These are phyloP conservation scores for Aspergillus luchuensis DNA, from an alignment of 2,329 filamentous ascomycete species.

Conservation along the genomic window DNA sequence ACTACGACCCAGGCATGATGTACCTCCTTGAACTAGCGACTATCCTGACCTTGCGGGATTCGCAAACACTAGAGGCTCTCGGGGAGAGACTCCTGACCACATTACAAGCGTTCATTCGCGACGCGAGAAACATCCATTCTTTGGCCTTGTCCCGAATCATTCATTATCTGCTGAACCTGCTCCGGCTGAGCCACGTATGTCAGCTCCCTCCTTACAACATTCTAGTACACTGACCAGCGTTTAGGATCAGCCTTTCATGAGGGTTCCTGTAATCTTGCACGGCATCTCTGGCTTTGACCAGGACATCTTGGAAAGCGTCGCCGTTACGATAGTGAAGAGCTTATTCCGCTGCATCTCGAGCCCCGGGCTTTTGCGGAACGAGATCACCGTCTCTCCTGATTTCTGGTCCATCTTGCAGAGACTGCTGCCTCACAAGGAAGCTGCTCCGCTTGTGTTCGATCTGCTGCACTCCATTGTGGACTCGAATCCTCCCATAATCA, in stretches of 20 bases:
- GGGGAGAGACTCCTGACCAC: constrained; percentile 79
- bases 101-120: constrained; percentile 78
- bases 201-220: not conserved
- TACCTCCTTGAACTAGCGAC: constrained; percentile 93
- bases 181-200: constrained; percentile 82
- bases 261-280: constrained; percentile 88
- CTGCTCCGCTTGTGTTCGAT: constrained; percentile 77
- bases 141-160: constrained; percentile 81
- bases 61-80: constrained; percentile 69
- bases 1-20: constrained; percentile 82
- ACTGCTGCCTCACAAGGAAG: constrained; percentile 68
- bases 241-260: constrained; percentile 85
- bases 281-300: constrained; percentile 85
- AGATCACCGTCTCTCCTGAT: constrained; percentile 94
- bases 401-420: constrained; percentile 91
- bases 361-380: constrained; percentile 76
- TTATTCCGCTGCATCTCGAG: constrained; percentile 77
- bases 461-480: constrained; percentile 80
- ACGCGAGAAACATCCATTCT: constrained; percentile 75
- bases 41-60: constrained; percentile 73
- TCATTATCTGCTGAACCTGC: constrained; percentile 80
- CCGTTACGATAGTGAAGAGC: constrained; percentile 74
- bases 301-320: constrained; percentile 73
- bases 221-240: constrained; percentile 15
- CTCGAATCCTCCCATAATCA: constrained; percentile 75